Conservation (phyloP, 768 basidiomycete species). For the Amanita polypyramis region DNA sequence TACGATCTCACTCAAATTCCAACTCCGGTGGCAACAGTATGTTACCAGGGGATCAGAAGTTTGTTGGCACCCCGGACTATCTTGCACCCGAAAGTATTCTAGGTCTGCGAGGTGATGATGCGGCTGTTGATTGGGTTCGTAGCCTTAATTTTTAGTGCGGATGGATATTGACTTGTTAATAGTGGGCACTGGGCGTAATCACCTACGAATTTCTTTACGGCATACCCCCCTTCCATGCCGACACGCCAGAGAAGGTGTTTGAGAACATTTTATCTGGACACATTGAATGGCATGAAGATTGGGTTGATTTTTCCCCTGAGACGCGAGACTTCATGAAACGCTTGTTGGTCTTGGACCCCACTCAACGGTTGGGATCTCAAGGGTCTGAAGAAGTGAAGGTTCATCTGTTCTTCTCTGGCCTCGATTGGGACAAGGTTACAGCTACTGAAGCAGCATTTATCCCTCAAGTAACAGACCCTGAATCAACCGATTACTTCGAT, state of each 20-base stretch:
- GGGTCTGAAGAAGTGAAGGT: constrained; percentile 90
- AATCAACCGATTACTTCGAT: constrained; percentile 99
- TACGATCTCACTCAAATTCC: constrained; percentile 69
- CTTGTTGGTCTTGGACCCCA: constrained; percentile 74
- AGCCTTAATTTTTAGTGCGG: constrained; percentile 5
- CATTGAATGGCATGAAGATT: constrained; percentile 94
- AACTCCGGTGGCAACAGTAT: constrained; percentile 50
- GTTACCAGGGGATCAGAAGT: constrained; percentile 81
- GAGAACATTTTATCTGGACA: constrained; percentile 95
- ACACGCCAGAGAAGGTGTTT: constrained; percentile 94
- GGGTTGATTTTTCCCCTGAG: constrained; percentile 76
- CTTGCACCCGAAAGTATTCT: constrained; percentile 93
- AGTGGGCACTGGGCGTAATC: constrained; percentile 99
- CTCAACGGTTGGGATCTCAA: constrained; percentile 68
- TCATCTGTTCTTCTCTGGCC: constrained; percentile 82
- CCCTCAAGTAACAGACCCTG: constrained; percentile 89
- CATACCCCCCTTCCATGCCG: constrained; percentile 95
- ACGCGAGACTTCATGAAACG: constrained; percentile 85
- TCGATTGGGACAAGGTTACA: constrained; percentile 91
- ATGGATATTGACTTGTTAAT: constrained; percentile 11
- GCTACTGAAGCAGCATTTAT: constrained; percentile 89
- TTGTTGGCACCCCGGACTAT: constrained; percentile 97
- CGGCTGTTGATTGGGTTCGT: constrained; percentile 92
- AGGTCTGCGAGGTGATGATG: constrained; percentile 90
- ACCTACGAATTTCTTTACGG: constrained; percentile 98